Base-by-base conservation (phyloP, 1,284 basidiomycete species). In the Ceratobasidium sp. region DNA sequence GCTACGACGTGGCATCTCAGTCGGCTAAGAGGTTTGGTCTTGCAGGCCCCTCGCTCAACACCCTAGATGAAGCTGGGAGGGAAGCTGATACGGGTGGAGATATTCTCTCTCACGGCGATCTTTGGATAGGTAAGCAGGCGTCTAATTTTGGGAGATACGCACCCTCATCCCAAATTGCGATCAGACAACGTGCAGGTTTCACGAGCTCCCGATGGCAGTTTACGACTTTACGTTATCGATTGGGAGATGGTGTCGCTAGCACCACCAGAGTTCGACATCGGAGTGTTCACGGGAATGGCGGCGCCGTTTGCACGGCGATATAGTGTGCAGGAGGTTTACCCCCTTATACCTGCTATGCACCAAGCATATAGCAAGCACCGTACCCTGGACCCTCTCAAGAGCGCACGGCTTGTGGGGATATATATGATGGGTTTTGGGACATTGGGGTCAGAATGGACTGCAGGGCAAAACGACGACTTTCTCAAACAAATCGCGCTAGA, bases 211-310 rank as follows among this genome's bases (percentile, higher is more conserved):
- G 39, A 63, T 41, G 39, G 24, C 9, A 51, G 29, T 43, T 24
- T 63, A 24, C 61, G 61, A n/a, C n/a, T 63, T n/a, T 63, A 63
- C n/a, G 13, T 63, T 41, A 39, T 63, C 39, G 61, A 63, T 24
- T 63, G 61, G 61, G 61, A 63, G 39, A n/a, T 63, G 13, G 31
- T 13, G 24, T 41, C 39, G 7, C 61, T 41, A 3, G 37, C 61
- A 2, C 39, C 22, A 7, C 34, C 61, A 13, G 61, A 63, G 22
- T 43, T 43, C 22, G 61, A 63, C n/a, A 22, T 63, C 9, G 24
- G 61, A 14, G n/a, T 43, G 29, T 7, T 63, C 37, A 63, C 41
- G 4, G 61, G 61, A 16, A n/a, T 43, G 19, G 31, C 39, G 39
- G 2, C 48, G 39, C 48, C 61, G 14, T 63, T 63, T 43, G 61